These are phyloP conservation scores for Gymnopus androsaceus DNA, from an alignment of 1,284 basidiomycete species.

Conservation along the genomic window DNA sequence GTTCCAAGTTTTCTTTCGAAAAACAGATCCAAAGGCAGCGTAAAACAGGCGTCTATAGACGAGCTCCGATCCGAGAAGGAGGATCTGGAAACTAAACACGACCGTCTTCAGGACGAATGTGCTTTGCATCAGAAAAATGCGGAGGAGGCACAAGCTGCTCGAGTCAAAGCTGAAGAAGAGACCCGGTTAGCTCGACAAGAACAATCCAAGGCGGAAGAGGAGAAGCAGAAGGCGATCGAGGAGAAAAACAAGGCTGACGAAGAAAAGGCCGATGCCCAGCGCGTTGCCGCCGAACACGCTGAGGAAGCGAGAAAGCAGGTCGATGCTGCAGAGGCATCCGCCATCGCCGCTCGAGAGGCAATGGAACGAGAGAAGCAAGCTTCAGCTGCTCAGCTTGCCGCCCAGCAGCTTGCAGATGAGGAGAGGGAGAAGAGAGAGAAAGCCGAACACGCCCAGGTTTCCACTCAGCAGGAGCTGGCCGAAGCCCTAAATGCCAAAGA, in stretches of 20 bases:
- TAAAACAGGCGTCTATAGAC: constrained; percentile 1
- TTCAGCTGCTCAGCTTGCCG: not conserved
- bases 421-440: not conserved
- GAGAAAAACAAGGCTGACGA: not conserved
- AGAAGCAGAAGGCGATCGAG: not conserved
- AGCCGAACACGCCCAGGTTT: not conserved
- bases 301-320: not conserved
- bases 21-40: constrained; percentile 1
- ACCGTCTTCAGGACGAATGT: constrained; percentile 8
- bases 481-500: not conserved
- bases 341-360: not conserved
- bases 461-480: not conserved
- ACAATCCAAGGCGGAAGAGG: not conserved
- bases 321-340: not conserved
- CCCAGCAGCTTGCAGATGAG: not conserved
- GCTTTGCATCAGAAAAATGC: not conserved
- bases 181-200: not conserved
- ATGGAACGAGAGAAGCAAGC: not conserved
- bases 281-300: not conserved
- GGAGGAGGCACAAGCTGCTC: not conserved
- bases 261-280: constrained; percentile 1
- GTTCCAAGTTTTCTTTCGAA: not conserved
- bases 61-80: constrained; percentile 3
- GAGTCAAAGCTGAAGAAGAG: not conserved
- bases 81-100: not conserved